phyloP scores from a whole-genome alignment of 257 asterid species.

The Gentiana straminea region DNA sequence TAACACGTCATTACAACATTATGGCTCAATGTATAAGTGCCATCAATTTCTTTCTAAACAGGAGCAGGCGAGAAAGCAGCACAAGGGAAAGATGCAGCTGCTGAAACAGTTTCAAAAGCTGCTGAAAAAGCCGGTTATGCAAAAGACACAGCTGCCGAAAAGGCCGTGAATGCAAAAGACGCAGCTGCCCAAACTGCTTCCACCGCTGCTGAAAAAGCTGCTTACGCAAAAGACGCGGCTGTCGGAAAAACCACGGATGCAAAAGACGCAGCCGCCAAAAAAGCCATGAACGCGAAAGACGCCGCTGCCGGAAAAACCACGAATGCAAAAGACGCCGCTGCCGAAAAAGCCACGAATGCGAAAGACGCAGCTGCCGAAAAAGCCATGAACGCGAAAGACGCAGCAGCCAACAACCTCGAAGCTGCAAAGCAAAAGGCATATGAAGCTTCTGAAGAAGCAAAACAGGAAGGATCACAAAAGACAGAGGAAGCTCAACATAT shows the following conservation, averaged over 20 bases:
- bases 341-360: too few relatives aligned
- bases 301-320: background rate
- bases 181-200: background rate
- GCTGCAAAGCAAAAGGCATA: conserved; percentile 5
- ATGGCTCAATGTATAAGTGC: too few relatives aligned
- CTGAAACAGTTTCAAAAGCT: background rate
- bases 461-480: conserved; percentile 7
- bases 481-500: conserved; percentile 12
- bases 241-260: too few relatives aligned
- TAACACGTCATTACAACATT: too few relatives aligned
- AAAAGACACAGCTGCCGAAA: conserved; percentile 10
- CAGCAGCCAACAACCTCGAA: conserved; percentile 1
- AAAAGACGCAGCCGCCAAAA: background rate
- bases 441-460: conserved; percentile 7
- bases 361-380: background rate
- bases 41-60: background rate
- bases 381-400: conserved; percentile 6
- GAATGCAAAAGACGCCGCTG: background rate
- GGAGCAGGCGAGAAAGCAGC: too few relatives aligned
- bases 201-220: conserved; percentile 3
- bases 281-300: conserved; percentile 4
- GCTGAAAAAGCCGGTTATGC: conserved; percentile 14
- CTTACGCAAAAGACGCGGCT: conserved; percentile 1
- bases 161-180: conserved; percentile 5
- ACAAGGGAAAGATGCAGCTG: too few relatives aligned